phyloP scores from a whole-genome alignment of 495 filamentous ascomycete species.

The Penicillium bovifimosum region DNA sequence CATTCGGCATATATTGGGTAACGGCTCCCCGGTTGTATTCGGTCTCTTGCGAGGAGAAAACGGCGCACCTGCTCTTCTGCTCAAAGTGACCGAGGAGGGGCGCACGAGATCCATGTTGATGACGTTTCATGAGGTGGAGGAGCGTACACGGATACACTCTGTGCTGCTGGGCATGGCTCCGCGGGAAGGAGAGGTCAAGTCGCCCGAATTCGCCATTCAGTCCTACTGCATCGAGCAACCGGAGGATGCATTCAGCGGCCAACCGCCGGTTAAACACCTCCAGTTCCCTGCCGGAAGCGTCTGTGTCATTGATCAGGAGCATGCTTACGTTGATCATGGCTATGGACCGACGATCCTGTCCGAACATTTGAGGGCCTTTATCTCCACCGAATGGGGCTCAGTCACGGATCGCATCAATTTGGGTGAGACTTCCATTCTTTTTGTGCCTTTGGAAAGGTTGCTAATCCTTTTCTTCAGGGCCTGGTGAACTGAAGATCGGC shows the following conservation, averaged over 20 bases:
- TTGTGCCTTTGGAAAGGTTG: not conserved
- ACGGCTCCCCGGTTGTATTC: conserved; percentile 62
- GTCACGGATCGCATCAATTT: conserved; percentile 71
- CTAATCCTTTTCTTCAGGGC: conserved; percentile 32
- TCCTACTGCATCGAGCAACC: conserved; percentile 59
- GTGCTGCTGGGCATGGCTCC: conserved; percentile 62
- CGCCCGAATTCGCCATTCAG: conserved; percentile 56
- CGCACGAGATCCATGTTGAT: conserved; percentile 62
- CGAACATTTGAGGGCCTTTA: conserved; percentile 61
- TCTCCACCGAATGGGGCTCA: conserved; percentile 61
- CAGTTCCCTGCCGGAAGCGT: conserved; percentile 39
- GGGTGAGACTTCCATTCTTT: conserved; percentile 29
- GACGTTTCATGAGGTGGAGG: conserved; percentile 63
- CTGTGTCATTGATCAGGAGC: conserved; percentile 51
- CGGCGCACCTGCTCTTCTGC: conserved; percentile 58
- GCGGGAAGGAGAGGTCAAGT: conserved; percentile 53
- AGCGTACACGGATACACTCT: conserved; percentile 61
- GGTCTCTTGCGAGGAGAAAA: conserved; percentile 63
- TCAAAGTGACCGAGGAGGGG: conserved; percentile 64
- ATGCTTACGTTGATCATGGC: conserved; percentile 34
- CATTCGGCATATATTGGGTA: conserved; percentile 57
- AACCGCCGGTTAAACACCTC: conserved; percentile 29
- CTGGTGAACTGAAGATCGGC: conserved; percentile 62
- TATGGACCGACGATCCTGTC: conserved; percentile 58
- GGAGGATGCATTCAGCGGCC: conserved; percentile 26